These are phyloP conservation scores for Exserohilum turcica DNA, from an alignment of 2,329 filamentous ascomycete genomes.

Conservation along the genomic window DNA sequence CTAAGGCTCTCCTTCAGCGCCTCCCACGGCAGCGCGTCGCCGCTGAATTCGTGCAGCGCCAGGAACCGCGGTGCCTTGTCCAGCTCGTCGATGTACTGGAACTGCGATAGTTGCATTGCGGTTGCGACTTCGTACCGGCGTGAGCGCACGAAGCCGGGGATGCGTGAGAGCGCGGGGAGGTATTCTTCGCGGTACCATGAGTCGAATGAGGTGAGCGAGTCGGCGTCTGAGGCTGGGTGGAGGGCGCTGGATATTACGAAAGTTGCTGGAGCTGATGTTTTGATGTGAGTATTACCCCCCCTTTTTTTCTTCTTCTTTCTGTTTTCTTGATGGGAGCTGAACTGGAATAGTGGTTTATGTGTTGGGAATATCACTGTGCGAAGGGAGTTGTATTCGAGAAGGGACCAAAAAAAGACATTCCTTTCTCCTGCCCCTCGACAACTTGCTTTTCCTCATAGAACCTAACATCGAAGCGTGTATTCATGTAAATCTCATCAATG, in stretches of 20 bases:
- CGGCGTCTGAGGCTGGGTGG: conserved; percentile 7
- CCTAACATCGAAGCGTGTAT: conserved; percentile 34
- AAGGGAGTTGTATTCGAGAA: too few species aligned
- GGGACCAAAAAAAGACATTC: background rate
- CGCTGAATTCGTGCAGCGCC: conserved; percentile 33
- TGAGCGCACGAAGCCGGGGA: conserved; percentile 27
- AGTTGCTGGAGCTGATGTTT: conserved; percentile 6
- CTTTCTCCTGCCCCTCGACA: background rate
- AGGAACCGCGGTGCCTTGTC: conserved; percentile 22
- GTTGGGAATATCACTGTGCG: too few species aligned
- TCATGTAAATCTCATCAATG: conserved; percentile 29
- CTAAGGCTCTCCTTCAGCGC: conserved; percentile 18
- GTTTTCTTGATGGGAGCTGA: too few species aligned
- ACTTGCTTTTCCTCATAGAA: conserved; percentile 28
- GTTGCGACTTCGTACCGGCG: conserved; percentile 25
- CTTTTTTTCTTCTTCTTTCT: too few species aligned
- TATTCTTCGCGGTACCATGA: conserved; percentile 32
- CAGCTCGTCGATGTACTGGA: conserved; percentile 16
- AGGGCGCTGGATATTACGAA: conserved; percentile 21
- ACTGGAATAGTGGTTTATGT: too few species aligned
- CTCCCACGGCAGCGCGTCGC: conserved; percentile 24
- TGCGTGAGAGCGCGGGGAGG: conserved; percentile 10
- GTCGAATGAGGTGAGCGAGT: conserved; percentile 22
- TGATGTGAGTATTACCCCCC: background rate
- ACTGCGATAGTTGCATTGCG: conserved; percentile 26